phyloP scores from a whole-genome alignment of 768 basidiomycete genomes.

The Psilocybe cubensis region DNA sequence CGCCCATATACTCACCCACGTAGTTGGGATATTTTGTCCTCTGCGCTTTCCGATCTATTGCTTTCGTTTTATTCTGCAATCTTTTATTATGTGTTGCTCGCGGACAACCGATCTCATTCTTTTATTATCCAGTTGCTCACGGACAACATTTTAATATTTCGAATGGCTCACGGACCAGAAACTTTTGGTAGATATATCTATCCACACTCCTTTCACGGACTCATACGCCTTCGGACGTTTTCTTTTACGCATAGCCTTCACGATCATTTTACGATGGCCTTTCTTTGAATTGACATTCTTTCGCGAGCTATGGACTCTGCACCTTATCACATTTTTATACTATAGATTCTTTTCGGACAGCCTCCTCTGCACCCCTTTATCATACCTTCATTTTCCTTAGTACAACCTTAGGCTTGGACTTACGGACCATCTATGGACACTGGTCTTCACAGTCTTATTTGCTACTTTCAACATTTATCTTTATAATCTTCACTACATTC shows the following conservation, averaged over 20 bases:
- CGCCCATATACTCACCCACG: constrained; percentile 1
- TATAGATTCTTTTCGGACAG: constrained; percentile 12
- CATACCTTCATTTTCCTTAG: constrained; percentile 1
- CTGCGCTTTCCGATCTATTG: not conserved
- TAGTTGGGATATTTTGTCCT: not conserved
- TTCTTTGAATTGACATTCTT: constrained; percentile 14
- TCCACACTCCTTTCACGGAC: constrained; percentile 19
- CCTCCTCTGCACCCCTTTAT: not conserved
- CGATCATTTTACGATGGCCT: constrained; percentile 14
- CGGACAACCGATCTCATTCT: not conserved
- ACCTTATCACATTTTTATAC: constrained; percentile 14
- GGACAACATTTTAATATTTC: constrained; percentile 16
- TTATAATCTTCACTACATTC: not conserved
- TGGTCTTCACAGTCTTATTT: constrained; percentile 8
- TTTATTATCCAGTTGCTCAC: constrained; percentile 9
- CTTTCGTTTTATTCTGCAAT: constrained; percentile 1
- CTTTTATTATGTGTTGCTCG: not conserved
- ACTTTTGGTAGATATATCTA: constrained; percentile 12
- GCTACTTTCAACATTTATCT: not conserved
- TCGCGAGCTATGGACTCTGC: constrained; percentile 29
- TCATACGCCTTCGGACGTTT: constrained; percentile 26
- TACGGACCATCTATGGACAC: constrained; percentile 23
- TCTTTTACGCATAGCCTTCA: constrained; percentile 8
- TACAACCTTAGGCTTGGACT: constrained; percentile 10
- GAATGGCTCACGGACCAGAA: constrained; percentile 20